Conservation (phyloP, 75 land plant species). For the Azolla pinnata region DNA sequence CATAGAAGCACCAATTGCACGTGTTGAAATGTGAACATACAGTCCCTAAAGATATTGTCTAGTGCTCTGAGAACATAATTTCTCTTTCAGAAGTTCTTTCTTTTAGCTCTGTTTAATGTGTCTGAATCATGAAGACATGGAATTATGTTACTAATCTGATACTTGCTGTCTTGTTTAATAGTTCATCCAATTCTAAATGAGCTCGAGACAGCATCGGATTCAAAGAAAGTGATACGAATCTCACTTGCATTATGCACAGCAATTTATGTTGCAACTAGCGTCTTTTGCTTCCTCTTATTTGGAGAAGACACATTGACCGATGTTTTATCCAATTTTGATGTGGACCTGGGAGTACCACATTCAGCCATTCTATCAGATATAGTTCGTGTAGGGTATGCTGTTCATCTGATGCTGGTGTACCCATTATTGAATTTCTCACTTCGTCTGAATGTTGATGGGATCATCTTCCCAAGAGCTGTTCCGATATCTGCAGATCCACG, state of each 20-base stretch:
- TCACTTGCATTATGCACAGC: constrained; percentile 56
- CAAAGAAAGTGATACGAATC: constrained; percentile 39
- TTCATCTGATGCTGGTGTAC: constrained; percentile 77
- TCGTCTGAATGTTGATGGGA: constrained; percentile 67
- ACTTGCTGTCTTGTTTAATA: constrained; percentile 16
- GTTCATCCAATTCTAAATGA: constrained; percentile 94
- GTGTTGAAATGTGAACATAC: too few relatives aligned
- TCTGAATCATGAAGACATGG: too few relatives aligned
- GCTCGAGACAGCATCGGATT: constrained; percentile 46
- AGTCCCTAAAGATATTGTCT: too few relatives aligned
- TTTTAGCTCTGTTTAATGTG: too few relatives aligned
- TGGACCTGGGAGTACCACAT: constrained; percentile 69
- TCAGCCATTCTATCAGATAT: constrained; percentile 48
- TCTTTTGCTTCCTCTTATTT: constrained; percentile 80
- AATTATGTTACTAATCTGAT: too few relatives aligned
- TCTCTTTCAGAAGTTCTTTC: too few relatives aligned
- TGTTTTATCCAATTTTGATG: constrained; percentile 83
- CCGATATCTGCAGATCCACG: constrained; percentile 38
- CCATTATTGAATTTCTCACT: constrained; percentile 69
- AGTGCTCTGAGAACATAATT: too few relatives aligned
- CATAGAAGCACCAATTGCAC: too few relatives aligned
- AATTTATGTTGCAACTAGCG: constrained; percentile 65
- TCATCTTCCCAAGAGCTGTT: constrained; percentile 53
- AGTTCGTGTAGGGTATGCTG: constrained; percentile 61
- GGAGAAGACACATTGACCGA: constrained; percentile 67